These are phyloP conservation scores for Fraxinus latifolia DNA, from an alignment of 305 asterid genomes.

Conservation along the genomic window DNA sequence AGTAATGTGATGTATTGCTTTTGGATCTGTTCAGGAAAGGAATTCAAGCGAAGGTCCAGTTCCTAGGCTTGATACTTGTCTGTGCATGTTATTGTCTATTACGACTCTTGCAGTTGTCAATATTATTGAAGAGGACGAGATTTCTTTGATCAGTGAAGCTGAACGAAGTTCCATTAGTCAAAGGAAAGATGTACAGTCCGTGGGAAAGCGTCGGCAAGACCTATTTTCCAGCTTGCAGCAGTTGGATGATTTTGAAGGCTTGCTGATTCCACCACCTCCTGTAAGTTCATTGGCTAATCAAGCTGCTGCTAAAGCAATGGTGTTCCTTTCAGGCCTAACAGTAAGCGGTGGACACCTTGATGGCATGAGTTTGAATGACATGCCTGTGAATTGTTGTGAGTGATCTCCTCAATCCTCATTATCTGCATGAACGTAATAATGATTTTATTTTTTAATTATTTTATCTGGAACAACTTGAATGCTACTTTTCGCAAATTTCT, in stretches of 20 bases:
- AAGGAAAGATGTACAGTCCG: conserved; percentile 46
- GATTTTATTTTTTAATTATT: conserved; percentile 5
- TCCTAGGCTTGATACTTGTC: conserved; percentile 87
- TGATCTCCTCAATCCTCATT: conserved; percentile 26
- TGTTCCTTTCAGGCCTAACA: conserved; percentile 75
- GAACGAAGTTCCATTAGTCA: conserved; percentile 39
- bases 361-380: conserved; percentile 75
- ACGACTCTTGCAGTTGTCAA: conserved; percentile 71
- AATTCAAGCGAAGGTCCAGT: conserved; percentile 89
- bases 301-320: conserved; percentile 92
- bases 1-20: conserved; percentile 24
- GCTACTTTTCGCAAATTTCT: conserved; percentile 5
- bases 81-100: conserved; percentile 82
- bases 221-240: conserved; percentile 75
- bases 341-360: conserved; percentile 78
- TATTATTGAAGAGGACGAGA: conserved; percentile 81
- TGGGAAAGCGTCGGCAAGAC: conserved; percentile 66
- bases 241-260: conserved; percentile 78
- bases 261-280: conserved; percentile 78
- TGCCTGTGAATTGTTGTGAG: conserved; percentile 82
- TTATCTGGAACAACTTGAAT: conserved; percentile 21
- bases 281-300: conserved; percentile 84
- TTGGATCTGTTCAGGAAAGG: conserved; percentile 59
- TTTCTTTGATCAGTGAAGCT: conserved; percentile 36
- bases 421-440: conserved; percentile 11